A percentile compares a stretch with the other conserved stretches of the same genome.
phyloP scores from a whole-genome alignment of 768 basidiomycete genomes.

The Naematelia encephala region DNA sequence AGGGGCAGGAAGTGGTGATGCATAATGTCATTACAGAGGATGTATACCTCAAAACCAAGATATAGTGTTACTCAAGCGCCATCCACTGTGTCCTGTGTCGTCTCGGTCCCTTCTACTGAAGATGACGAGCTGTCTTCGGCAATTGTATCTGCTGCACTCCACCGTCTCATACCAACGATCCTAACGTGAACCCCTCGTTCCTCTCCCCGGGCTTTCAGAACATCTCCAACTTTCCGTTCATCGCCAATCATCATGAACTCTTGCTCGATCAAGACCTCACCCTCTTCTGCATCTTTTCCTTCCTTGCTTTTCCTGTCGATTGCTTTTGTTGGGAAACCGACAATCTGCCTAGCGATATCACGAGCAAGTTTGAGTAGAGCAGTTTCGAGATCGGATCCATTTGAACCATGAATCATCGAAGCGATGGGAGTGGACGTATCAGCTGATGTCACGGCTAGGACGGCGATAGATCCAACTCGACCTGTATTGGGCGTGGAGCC shows the following conservation, averaged over 20 bases:
- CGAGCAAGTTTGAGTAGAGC: constrained; percentile 66
- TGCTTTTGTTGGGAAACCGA: constrained; percentile 69
- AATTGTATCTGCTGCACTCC: constrained; percentile 41
- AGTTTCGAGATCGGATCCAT: constrained; percentile 52
- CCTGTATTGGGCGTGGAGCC: constrained; percentile 53
- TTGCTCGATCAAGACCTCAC: constrained; percentile 42
- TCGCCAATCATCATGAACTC: constrained; percentile 45
- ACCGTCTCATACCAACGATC: constrained; percentile 44
- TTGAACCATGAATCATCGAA: constrained; percentile 39
- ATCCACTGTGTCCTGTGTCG: constrained; percentile 3
- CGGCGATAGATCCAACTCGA: constrained; percentile 55
- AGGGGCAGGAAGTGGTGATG: constrained; percentile 2
- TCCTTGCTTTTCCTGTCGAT: constrained; percentile 46
- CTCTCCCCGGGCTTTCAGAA: constrained; percentile 41
- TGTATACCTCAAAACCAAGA: not conserved
- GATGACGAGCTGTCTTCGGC: not conserved
- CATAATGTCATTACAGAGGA: not conserved
- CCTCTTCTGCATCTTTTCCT: constrained; percentile 22
- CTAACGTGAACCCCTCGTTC: constrained; percentile 38
- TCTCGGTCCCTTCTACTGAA: not conserved
- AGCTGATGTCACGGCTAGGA: constrained; percentile 53
- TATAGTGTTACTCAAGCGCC: not conserved
- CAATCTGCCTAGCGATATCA: constrained; percentile 76
- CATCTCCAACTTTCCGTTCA: constrained; percentile 36
- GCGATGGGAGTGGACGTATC: constrained; percentile 48